Evolutionary conservation across 2,329 filamentous ascomycete species (phyloP).

Genomic region (Apiospora arundinis): DNA sequence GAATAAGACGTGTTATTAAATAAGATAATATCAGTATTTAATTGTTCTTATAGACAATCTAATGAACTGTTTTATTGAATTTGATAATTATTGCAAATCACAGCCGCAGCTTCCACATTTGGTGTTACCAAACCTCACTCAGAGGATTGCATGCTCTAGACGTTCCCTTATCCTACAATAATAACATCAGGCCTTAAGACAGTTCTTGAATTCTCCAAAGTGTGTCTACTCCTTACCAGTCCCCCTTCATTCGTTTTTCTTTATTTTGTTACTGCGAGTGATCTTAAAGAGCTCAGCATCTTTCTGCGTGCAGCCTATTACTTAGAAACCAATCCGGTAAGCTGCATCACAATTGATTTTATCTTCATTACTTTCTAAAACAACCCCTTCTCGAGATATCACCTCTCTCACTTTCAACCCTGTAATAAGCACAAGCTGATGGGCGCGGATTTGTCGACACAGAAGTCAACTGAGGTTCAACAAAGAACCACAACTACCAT

Average conservation of each 20-base stretch:
- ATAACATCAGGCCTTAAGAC: not conserved
- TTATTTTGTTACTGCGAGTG: not conserved
- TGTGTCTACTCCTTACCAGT: too few relatives aligned
- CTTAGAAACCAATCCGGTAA: not conserved
- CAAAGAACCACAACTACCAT: not conserved
- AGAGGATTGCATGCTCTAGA: not conserved
- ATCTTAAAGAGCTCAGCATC: not conserved
- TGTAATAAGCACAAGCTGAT: not conserved
- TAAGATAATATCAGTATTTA: too few relatives aligned
- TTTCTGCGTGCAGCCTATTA: too few relatives aligned
- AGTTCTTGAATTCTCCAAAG: not conserved
- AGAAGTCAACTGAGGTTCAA: not conserved
- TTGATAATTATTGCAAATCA: too few relatives aligned
- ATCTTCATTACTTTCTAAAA: too few relatives aligned
- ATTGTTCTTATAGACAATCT: too few relatives aligned
- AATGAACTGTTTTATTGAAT: too few relatives aligned
- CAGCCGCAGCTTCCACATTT: not conserved
- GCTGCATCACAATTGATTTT: not conserved
- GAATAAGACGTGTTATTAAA: too few relatives aligned
- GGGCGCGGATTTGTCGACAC: not conserved
- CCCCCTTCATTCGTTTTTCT: too few relatives aligned
- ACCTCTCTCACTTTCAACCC: not conserved
- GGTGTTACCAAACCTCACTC: too few relatives aligned
- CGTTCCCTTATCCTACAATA: not conserved
- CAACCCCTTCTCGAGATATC: not conserved